These are phyloP conservation scores for Solanum medicagineum DNA, from an alignment of 257 asterid species.

Conservation along the genomic window DNA sequence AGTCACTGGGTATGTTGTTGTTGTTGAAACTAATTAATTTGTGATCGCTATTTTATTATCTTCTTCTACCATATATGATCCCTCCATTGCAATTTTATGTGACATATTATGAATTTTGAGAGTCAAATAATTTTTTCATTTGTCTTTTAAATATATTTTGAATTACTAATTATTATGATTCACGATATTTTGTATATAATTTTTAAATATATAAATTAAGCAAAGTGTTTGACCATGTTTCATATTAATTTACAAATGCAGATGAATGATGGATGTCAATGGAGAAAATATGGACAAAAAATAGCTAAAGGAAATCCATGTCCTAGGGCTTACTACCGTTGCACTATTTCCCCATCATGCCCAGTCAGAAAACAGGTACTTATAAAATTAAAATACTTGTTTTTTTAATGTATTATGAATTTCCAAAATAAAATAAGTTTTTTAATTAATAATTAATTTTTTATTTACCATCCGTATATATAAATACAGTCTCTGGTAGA, in stretches of 20 bases:
- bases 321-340: conserved; percentile 52
- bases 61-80: background rate
- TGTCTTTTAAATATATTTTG: no score
- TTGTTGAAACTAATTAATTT: background rate
- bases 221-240: no score
- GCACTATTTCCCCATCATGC: conserved; percentile 34
- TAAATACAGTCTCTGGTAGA: no score
- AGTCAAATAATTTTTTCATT: no score
- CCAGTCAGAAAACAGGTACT: conserved; percentile 43
- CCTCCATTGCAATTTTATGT: no score
- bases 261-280: conserved; percentile 42
- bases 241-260: conserved; percentile 11
- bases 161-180: no score
- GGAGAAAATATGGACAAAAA: conserved; percentile 60
- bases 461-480: background rate
- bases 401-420: no score
- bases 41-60: background rate
- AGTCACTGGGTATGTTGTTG: no score
- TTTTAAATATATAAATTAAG: no score
- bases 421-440: background rate
- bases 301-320: conserved; percentile 45
- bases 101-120: no score
- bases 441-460: background rate
- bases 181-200: no score
- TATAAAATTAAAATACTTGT: no score